Evolutionary conservation across 176 grass and related monocot genomes (phyloP), one percentile per base, ranked within the genome.

Genomic region (Eleusine indica): DNA sequence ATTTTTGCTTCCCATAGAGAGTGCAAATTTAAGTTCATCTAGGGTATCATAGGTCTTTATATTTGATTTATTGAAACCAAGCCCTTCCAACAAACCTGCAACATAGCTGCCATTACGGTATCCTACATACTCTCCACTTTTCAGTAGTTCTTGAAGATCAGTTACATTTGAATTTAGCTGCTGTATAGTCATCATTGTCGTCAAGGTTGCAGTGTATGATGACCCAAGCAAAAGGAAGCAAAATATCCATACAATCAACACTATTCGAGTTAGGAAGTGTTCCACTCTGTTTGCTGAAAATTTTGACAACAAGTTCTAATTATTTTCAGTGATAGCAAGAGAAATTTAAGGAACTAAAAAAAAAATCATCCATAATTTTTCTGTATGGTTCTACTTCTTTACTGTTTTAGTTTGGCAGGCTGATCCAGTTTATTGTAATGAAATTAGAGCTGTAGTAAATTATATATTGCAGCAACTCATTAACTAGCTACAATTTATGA

Each of bases 181-280:
- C 66, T 87, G 80, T 5, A 89, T 69, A 3, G 92, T 94, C 14
- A 94, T 44, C 75, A 94, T 91, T 32, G 89, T 85, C 15, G 86
- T 9, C 28, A 94, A 56, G 22, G 67, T 89, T 25, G 92, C 92
- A 13, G 92, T 91, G 28, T 94, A 94, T 43, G 86, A 85, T 57
- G 92, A 89, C 65, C 52, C 86, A 40, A 94, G 40, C 48, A 91
- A 53, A 0, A 94, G 76, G 2, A 94, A 37, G 4, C 89, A 82
- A 66, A 84, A 87, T 9, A 87, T 6, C 92, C 92, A 94, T 51
- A 94, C 49, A 10, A 89, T 43, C 35, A 94, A 19, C 1, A 91
- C 89, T 25, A 94, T 49, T 37, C 85, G 74, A 11, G 92, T 89
- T 28, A 89, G 28, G 16, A 80, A 11, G 21, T 57, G 25, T 32